Conservation (phyloP, 805 yeast genomes). For the Candida adriatica region DNA sequence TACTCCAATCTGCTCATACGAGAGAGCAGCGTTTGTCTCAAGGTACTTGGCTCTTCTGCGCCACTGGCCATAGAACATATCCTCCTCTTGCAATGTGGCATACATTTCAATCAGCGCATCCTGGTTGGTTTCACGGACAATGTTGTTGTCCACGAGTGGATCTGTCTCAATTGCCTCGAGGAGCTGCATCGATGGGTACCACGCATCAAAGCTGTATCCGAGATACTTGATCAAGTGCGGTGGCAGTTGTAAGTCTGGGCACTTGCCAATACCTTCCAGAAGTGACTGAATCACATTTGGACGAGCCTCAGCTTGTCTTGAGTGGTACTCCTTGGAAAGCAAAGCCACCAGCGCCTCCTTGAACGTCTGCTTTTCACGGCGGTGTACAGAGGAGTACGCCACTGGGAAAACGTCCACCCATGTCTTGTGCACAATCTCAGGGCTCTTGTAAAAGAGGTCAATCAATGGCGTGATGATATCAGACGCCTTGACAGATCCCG, state of each 20-base stretch:
- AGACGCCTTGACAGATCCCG: slow-evolving; percentile 39
- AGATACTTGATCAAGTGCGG: slow-evolving; percentile 89
- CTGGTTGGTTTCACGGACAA: slow-evolving; percentile 75
- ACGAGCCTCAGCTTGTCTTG: slow-evolving; percentile 78
- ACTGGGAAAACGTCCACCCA: slow-evolving; percentile 85
- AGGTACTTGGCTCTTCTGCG: slow-evolving; percentile 90
- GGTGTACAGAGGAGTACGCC: slow-evolving; percentile 66
- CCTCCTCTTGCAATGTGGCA: slow-evolving; percentile 85
- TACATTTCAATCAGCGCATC: slow-evolving; percentile 91
- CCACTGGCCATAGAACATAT: slow-evolving; percentile 97
- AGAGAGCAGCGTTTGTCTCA: slow-evolving; percentile 87
- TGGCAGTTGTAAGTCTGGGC: slow-evolving; percentile 74
- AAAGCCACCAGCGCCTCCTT: slow-evolving; percentile 73
- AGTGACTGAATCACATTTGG: slow-evolving; percentile 85
- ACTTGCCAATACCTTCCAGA: slow-evolving; percentile 73
- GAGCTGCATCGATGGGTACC: slow-evolving; percentile 85
- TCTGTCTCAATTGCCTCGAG: slow-evolving; percentile 61
- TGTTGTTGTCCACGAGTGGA: slow-evolving; percentile 60
- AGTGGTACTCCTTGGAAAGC: slow-evolving; percentile 85
- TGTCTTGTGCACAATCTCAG: slow-evolving; percentile 69
- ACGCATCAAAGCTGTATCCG: slow-evolving; percentile 80
- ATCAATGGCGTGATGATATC: slow-evolving; percentile 65
- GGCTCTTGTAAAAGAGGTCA: slow-evolving; percentile 76
- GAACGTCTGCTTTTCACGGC: slow-evolving; percentile 77
- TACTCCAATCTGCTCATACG: slow-evolving; percentile 90